phyloP scores from a whole-genome alignment of 257 asterid genomes.

The Thymus quinquecostatus region DNA sequence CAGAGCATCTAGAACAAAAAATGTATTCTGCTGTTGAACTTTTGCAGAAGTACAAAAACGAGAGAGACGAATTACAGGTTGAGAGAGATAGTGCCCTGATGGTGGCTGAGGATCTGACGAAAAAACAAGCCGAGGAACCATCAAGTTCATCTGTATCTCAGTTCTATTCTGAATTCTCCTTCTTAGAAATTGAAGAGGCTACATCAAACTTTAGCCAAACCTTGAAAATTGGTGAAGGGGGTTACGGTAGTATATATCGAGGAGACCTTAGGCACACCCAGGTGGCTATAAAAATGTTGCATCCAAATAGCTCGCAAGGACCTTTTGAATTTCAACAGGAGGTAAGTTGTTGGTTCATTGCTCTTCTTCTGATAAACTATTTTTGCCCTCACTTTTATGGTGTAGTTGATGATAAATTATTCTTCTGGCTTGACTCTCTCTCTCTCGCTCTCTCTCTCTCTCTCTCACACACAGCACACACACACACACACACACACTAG shows the following conservation, averaged over 20 bases:
- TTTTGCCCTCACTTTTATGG: neutral
- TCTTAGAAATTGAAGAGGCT: slow-evolving; percentile 79
- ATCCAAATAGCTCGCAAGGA: slow-evolving; percentile 75
- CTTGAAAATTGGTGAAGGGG: slow-evolving; percentile 85
- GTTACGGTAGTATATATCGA: slow-evolving; percentile 76
- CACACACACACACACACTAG: neutral
- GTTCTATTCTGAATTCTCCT: slow-evolving; percentile 70
- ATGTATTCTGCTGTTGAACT: slow-evolving; percentile 77
- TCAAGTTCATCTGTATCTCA: slow-evolving; percentile 55
- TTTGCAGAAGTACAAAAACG: slow-evolving; percentile 76
- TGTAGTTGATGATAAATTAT: neutral
- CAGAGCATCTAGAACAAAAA: slow-evolving; percentile 76
- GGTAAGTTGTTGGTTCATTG: slow-evolving; percentile 43
- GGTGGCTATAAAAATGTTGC: slow-evolving; percentile 81
- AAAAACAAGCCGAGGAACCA: slow-evolving; percentile 52
- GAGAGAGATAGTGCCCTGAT: slow-evolving; percentile 70
- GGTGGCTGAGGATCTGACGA: slow-evolving; percentile 64
- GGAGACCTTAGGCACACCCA: slow-evolving; percentile 77
- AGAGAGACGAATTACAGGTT: slow-evolving; percentile 70
- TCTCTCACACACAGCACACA: neutral
- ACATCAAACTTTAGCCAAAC: slow-evolving; percentile 59
- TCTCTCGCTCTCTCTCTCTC: neutral
- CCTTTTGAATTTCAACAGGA: slow-evolving; percentile 85
- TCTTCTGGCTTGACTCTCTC: too few relatives aligned
- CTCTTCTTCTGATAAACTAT: slow-evolving; percentile 2